Evolutionary conservation across 345 rosid species (phyloP).

Genomic region (Sonneratia alba): DNA sequence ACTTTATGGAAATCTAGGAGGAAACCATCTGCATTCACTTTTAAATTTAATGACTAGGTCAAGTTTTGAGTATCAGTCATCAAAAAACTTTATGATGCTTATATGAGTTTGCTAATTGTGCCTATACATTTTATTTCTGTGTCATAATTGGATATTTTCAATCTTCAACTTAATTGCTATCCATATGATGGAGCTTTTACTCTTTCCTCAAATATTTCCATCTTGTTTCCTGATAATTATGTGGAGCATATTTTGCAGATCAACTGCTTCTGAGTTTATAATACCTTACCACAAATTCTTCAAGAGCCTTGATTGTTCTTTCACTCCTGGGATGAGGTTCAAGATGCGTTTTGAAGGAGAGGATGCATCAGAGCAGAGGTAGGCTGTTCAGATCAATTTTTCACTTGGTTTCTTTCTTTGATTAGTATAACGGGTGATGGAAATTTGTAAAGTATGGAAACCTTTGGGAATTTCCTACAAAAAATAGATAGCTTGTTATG

Average conservation of each 20-base stretch:
- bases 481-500: background rate
- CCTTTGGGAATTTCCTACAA: background rate
- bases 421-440: background rate
- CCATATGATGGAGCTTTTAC: background rate
- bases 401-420: conserved; percentile 3
- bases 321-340: conserved; percentile 80
- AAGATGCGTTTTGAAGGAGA: conserved; percentile 78
- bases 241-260: conserved; percentile 28
- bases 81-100: background rate
- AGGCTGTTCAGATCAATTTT: background rate
- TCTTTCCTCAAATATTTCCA: background rate
- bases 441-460: background rate
- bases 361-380: conserved; percentile 94
- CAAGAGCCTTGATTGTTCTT: conserved; percentile 60
- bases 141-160: no score
- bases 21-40: background rate
- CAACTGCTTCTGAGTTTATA: conserved; percentile 65
- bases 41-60: background rate
- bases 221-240: background rate
- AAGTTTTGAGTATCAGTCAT: no score
- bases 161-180: background rate
- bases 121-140: no score
- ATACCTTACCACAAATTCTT: conserved; percentile 56
- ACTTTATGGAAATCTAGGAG: background rate
- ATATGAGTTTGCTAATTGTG: background rate